phyloP scores from a whole-genome alignment of 148 eudicot species.

The Diospyros lotus region DNA sequence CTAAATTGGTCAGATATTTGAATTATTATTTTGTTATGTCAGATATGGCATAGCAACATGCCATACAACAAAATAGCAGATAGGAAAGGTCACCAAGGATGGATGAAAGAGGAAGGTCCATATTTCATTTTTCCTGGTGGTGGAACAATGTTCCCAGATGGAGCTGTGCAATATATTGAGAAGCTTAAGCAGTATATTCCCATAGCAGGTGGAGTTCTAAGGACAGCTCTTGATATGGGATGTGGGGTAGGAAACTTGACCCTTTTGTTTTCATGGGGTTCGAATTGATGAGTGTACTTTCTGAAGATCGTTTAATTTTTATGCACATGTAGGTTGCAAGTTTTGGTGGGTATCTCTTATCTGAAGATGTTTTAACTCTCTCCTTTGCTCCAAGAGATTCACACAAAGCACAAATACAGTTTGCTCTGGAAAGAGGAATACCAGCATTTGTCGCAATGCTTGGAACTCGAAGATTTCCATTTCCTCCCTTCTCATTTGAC shows the following conservation, averaged over 20 bases:
- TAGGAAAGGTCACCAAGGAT: conserved; percentile 95
- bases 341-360: conserved; percentile 67
- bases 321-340: conserved; percentile 59
- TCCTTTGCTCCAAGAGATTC: conserved; percentile 74
- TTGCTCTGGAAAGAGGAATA: conserved; percentile 75
- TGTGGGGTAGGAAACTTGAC: conserved; percentile 70
- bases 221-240: conserved; percentile 99
- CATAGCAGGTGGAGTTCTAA: conserved; percentile 70
- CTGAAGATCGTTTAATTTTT: conserved; percentile 1
- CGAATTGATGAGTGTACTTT: conserved; percentile 3
- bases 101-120: conserved; percentile 93
- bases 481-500: conserved; percentile 56
- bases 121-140: conserved; percentile 97
- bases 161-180: conserved; percentile 88
- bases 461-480: conserved; percentile 58
- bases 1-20: background rate
- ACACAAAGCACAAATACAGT: conserved; percentile 75
- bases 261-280: conserved; percentile 2
- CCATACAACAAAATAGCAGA: conserved; percentile 96
- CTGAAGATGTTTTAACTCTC: conserved; percentile 58
- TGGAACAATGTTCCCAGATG: conserved; percentile 96
- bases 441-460: conserved; percentile 73
- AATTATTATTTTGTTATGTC: conserved; percentile 13
- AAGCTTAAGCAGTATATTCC: conserved; percentile 95
- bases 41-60: conserved; percentile 98